These are phyloP conservation scores for Picea abies DNA, from an alignment of 83 land plant genomes.

Conservation along the genomic window DNA sequence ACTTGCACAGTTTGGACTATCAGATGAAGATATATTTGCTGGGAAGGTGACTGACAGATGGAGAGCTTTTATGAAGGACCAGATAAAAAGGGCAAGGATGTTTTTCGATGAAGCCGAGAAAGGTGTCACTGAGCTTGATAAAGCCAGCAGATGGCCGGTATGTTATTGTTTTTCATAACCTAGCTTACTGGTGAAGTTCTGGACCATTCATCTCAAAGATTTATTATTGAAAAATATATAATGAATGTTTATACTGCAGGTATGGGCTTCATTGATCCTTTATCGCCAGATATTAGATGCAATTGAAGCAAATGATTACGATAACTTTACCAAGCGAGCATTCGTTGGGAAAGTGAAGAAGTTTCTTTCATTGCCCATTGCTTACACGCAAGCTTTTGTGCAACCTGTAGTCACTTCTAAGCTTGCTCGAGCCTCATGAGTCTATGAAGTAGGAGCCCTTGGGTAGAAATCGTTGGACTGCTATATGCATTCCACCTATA, in stretches of 20 bases:
- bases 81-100: conserved; percentile 49
- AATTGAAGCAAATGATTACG: conserved; percentile 75
- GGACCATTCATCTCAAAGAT: no score
- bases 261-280: conserved; percentile 58
- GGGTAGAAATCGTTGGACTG: no score
- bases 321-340: conserved; percentile 69
- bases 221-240: no score
- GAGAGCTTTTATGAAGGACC: conserved; percentile 50
- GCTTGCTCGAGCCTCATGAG: no score
- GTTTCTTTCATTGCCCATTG: conserved; percentile 50
- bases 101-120: conserved; percentile 54
- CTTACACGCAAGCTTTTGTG: conserved; percentile 41
- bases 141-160: conserved; percentile 67
- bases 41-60: conserved; percentile 57
- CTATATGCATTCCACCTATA: no score
- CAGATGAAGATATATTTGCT: conserved; percentile 49
- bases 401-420: no score
- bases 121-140: conserved; percentile 41
- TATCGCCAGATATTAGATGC: conserved; percentile 70
- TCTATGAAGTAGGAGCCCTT: no score
- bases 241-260: conserved; percentile 24
- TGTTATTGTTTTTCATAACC: no score
- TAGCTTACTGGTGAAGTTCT: no score
- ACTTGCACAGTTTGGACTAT: conserved; percentile 37
- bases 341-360: conserved; percentile 71